Base-by-base conservation (phyloP, 2,329 filamentous ascomycete species). In the Pyricularia pennisetigena region DNA sequence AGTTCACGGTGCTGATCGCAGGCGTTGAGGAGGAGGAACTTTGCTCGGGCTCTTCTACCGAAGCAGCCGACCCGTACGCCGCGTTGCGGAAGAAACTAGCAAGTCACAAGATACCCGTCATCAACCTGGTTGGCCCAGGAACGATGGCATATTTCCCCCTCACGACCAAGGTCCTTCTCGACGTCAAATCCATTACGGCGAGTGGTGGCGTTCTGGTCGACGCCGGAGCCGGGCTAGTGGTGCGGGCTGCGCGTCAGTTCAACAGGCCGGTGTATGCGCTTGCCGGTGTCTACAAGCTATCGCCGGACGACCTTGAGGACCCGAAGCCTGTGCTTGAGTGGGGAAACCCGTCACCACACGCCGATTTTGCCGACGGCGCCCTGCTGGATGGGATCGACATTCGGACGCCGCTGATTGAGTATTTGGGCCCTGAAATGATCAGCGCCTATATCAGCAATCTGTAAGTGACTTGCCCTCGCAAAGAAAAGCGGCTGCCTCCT, bases 141-240 rank as follows among this genome's bases (percentile, higher is more conserved):
- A 86, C 97, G 68, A 96, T 94, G 80, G 93, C 94, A 0, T 91
- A 98, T 74, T 98, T 99, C 92, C 91, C 94, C 9, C 88, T 91
- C 70, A 92, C 97, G 73, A 96, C 94, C 83, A 97, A 97, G 81
- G 94, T 99, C 70, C 91, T 99, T 65, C 83, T 99, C 7, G 90
- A 91, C 14, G 94, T 94, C 6, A 90, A 94, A 74, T 90, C 91
- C 3, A 92, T 99, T 30, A 88, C 96, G 64, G 92, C 92, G 66
- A 95, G 97, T 74, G 95, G 95, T 67, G 91, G 91, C 7, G 86
- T 97, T 29, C 85, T 98, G 30, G 91, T 93, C 23, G 90, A 93
- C 59, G 88, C 91, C 5, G 95, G 95, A n/a, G 91, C 92, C 10
- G 88, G 88, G 24, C 88, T 91, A 59, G 91, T 98, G 71, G 93